A percentile compares a stretch with the other conserved stretches of the same genome.
These are phyloP conservation scores for Metschnikowia continentalis DNA, from an alignment of 805 yeast species.

Conservation along the genomic window DNA sequence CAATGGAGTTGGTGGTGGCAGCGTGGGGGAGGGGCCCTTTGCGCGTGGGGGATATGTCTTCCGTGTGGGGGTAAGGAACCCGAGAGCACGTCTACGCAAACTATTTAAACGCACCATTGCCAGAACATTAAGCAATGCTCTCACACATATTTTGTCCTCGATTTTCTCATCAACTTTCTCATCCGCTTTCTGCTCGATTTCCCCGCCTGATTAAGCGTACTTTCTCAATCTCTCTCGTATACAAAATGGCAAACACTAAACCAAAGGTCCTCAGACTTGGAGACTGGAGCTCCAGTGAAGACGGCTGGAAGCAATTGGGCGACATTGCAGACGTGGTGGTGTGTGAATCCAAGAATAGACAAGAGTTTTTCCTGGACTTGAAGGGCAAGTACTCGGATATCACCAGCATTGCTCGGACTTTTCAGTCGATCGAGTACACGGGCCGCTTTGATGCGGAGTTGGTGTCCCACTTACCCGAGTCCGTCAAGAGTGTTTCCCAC, in stretches of 20 bases:
- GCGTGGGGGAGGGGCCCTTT: slow-evolving; percentile 5
- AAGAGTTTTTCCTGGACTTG: slow-evolving; percentile 42
- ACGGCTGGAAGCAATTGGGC: slow-evolving; percentile 14
- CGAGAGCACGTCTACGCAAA: not conserved
- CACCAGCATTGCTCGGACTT: slow-evolving; percentile 49
- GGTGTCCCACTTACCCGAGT: slow-evolving; percentile 48
- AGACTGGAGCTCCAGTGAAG: slow-evolving; percentile 12
- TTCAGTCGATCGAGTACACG: slow-evolving; percentile 45
- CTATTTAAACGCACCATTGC: slow-evolving; percentile 2
- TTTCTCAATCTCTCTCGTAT: not conserved
- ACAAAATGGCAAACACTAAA: slow-evolving; percentile 9
- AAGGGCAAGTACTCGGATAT: slow-evolving; percentile 42
- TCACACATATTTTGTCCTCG: not conserved
- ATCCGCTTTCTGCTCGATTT: not conserved
- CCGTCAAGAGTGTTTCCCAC: slow-evolving; percentile 53
- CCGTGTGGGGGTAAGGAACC: slow-evolving; percentile 4
- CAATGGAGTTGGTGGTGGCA: not conserved
- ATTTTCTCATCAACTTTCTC: no score
- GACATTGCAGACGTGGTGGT: slow-evolving; percentile 32
- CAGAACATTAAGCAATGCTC: not conserved
- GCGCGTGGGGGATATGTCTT: slow-evolving; percentile 4
- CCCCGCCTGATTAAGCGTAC: not conserved
- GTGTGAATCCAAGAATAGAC: slow-evolving; percentile 32
- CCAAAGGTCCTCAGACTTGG: slow-evolving; percentile 19
- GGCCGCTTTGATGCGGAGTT: slow-evolving; percentile 67